Evolutionary conservation across 2,329 filamentous ascomycete genomes (phyloP).

Genomic region (Nannizziopsis arthrosporioides): DNA sequence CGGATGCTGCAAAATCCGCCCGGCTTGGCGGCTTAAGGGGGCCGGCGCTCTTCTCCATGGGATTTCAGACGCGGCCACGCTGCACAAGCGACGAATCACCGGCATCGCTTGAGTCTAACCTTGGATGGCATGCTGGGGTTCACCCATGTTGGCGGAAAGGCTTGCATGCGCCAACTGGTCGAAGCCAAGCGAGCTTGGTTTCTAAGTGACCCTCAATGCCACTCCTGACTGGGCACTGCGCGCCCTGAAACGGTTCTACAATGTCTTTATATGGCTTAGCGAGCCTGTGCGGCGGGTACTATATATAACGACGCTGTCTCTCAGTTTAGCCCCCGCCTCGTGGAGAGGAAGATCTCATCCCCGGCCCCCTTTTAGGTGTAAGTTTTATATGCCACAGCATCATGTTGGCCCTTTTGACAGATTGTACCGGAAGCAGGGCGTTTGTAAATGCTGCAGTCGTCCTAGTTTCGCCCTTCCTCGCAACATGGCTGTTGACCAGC

Average conservation of each 20-base stretch:
- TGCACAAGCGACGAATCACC: no score
- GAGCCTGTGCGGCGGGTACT: no score
- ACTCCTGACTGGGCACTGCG: no score
- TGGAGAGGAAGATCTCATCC: not conserved
- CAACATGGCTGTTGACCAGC: constrained; percentile 7
- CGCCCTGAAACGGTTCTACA: not conserved
- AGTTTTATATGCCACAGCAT: not conserved
- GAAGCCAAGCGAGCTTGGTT: not conserved
- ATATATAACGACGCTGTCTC: no score
- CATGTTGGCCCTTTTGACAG: not conserved
- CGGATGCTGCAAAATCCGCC: no score
- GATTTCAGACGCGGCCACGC: no score
- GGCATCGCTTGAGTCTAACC: no score
- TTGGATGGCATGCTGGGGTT: no score
- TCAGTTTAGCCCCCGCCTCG: not conserved
- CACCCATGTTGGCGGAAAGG: no score
- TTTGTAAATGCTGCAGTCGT: not conserved
- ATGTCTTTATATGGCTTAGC: constrained; percentile 3
- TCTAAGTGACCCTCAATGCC: not conserved
- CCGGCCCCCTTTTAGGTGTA: not conserved
- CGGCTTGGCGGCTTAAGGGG: no score
- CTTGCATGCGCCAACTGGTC: no score
- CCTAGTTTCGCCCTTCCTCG: constrained; percentile 1
- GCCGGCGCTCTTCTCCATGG: no score
- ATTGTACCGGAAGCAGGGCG: not conserved